Evolutionary conservation across 2,329 filamentous ascomycete genomes (phyloP), one percentile per base, ranked within the genome.

Genomic region (Xylariaceae sp.): DNA sequence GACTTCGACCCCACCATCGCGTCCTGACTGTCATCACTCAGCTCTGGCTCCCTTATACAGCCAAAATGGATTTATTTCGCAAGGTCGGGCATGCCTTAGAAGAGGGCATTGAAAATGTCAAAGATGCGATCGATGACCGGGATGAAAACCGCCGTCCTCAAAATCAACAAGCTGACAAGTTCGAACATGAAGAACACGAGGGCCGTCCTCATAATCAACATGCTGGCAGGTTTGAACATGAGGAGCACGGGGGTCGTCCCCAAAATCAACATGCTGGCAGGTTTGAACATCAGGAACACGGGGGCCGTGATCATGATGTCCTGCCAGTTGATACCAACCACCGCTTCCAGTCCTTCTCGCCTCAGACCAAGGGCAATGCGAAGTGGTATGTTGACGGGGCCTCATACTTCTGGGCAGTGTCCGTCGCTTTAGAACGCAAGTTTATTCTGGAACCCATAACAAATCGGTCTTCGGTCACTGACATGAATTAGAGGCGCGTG

Each of bases 311-410:
- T 35, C 56, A 11, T 27, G 44, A 45, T n/a, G 53, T 71, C 22
- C 65, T 70, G 45, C 71, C 52, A 14, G 52, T 55, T 39, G 48
- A 75, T 55, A 69, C 67, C 22, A 66, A 69, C 22, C 76, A 85
- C 57, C 77, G 82, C 43, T 85, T 75, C 62, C 72, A 78, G 51
- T 85, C 81, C 51, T 95, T 95, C 71, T 87, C 87, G 1, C 83
- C 87, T 1, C 79, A 85, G 61, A 80, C 87, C 17, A 78, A 80
- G 31, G 86, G 86, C 49, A 85, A 90, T 62, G 83, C 81, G 54
- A 95, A 95, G 74, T 95, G 90, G 89, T 91, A 87, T 68, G 87
- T 94, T 15, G 89, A 94, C 64, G 89, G 86, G 6, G 89, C 86
- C 64, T 82, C 83, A 9, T 94, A 95, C 66, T 90, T 95, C 73